Conservation (phyloP, 441 rosid genomes). For the Eruca vesicaria region DNA sequence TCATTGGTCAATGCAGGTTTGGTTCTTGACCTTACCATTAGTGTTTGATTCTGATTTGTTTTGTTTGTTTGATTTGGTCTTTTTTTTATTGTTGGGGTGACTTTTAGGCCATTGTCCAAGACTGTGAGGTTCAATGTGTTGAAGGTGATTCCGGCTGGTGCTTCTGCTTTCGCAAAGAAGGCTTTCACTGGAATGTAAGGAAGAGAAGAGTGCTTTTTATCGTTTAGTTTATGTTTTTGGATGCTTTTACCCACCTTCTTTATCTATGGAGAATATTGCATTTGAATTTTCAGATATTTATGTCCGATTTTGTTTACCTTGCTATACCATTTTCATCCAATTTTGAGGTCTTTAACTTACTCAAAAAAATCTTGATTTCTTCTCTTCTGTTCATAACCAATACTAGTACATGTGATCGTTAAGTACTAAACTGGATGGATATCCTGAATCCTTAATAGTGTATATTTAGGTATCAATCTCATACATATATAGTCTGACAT, state of each 20-base stretch:
- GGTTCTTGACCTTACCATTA: neutral
- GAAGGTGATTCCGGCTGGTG: constrained; percentile 88
- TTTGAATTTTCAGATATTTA: neutral
- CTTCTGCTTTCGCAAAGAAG: constrained; percentile 74
- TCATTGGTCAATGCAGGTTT: constrained; percentile 90
- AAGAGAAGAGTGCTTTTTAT: neutral
- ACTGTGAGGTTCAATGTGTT: constrained; percentile 83
- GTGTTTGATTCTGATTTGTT: neutral
- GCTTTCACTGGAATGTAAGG: constrained; percentile 60
- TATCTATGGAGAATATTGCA: constrained; percentile 10
- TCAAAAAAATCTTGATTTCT: neutral
- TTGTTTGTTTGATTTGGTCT: neutral
- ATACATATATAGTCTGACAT: neutral
- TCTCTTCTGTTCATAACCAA: neutral
- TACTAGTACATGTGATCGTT: neutral
- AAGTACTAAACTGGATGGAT: neutral
- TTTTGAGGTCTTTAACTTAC: neutral
- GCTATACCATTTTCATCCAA: neutral
- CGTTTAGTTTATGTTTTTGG: constrained; percentile 27
- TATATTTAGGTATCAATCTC: too few species aligned
- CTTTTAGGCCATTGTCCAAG: constrained; percentile 77
- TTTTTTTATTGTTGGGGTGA: neutral
- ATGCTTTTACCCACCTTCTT: constrained; percentile 10
- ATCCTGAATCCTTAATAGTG: neutral
- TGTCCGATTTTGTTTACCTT: constrained; percentile 9